A percentile compares a stretch with the other conserved stretches of the same genome.
Conservation (phyloP, 805 yeast species). For the Saccharomycopsis sp. region DNA sequence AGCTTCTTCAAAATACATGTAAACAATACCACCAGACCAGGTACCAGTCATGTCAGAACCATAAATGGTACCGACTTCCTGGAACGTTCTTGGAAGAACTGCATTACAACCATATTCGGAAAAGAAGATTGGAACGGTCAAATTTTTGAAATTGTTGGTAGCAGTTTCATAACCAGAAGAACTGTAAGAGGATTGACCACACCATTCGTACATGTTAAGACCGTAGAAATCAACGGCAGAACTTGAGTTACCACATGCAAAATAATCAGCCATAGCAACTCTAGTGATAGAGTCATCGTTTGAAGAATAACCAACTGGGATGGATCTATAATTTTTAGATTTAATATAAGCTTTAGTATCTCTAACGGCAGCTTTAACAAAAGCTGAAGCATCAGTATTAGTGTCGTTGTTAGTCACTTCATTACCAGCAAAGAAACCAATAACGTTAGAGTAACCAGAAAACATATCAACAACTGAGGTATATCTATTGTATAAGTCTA, state of each 20-base stretch:
- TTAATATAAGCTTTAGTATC: slow-evolving; percentile 65
- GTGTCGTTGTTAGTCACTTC: slow-evolving; percentile 65
- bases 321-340: slow-evolving; percentile 51
- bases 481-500: slow-evolving; percentile 59
- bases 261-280: slow-evolving; percentile 72
- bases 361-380: slow-evolving; percentile 78
- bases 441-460: slow-evolving; percentile 60
- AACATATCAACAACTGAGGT: slow-evolving; percentile 61
- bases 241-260: slow-evolving; percentile 66
- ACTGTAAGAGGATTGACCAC: slow-evolving; percentile 55
- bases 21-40: slow-evolving; percentile 89
- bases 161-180: slow-evolving; percentile 60
- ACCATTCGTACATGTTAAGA: slow-evolving; percentile 87
- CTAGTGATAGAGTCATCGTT: slow-evolving; percentile 80
- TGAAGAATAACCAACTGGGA: slow-evolving; percentile 80
- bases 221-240: slow-evolving; percentile 73
- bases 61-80: slow-evolving; percentile 62
- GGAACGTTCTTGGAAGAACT: slow-evolving; percentile 62
- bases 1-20: slow-evolving; percentile 74
- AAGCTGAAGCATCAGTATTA: slow-evolving; percentile 72
- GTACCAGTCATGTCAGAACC: slow-evolving; percentile 67
- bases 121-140: slow-evolving; percentile 69
- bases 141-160: slow-evolving; percentile 56
- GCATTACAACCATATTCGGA: slow-evolving; percentile 79
- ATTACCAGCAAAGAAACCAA: slow-evolving; percentile 84